A percentile compares a stretch with the other conserved stretches of the same genome.
phyloP scores from a whole-genome alignment of 495 filamentous ascomycete genomes.

The Penicillium arizonense region DNA sequence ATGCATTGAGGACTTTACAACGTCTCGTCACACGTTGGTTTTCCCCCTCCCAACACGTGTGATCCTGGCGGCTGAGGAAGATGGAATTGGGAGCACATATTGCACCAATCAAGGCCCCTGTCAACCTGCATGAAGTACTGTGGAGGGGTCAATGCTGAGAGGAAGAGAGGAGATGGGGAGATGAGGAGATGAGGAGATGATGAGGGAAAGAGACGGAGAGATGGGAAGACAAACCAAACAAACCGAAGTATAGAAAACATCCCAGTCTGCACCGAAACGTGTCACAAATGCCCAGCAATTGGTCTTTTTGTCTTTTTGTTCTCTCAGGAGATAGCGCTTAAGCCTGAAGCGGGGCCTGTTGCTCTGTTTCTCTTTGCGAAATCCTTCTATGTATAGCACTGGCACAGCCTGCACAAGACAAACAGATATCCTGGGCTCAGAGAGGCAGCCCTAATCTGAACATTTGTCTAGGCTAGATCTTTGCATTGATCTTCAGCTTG shows the following conservation, averaged over 20 bases:
- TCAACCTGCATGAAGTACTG: conserved; percentile 1
- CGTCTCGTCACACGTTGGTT: conserved; percentile 16
- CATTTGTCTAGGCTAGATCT: conserved; percentile 11
- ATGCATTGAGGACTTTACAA: conserved; percentile 12
- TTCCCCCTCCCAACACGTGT: conserved; percentile 17
- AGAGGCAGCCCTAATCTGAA: conserved; percentile 25
- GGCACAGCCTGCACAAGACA: conserved; percentile 1
- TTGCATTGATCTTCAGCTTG: conserved; percentile 5
- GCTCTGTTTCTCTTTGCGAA: not conserved
- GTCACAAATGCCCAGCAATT: conserved; percentile 10
- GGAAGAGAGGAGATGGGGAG: not conserved
- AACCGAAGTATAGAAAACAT: conserved; percentile 3
- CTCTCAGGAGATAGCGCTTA: not conserved
- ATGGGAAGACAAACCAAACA: not conserved
- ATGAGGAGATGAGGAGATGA: not conserved
- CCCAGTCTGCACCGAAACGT: conserved; percentile 32
- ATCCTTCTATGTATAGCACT: not conserved
- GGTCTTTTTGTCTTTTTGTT: not conserved
- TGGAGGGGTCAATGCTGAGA: not conserved
- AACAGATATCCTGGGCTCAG: not conserved
- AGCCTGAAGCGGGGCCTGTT: conserved; percentile 1
- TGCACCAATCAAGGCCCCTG: conserved; percentile 6
- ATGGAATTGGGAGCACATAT: not conserved
- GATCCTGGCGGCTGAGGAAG: not conserved
- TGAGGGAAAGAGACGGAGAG: not conserved